Base-by-base conservation (phyloP, 495 filamentous ascomycete species). In the Jackrogersella multiformis region DNA sequence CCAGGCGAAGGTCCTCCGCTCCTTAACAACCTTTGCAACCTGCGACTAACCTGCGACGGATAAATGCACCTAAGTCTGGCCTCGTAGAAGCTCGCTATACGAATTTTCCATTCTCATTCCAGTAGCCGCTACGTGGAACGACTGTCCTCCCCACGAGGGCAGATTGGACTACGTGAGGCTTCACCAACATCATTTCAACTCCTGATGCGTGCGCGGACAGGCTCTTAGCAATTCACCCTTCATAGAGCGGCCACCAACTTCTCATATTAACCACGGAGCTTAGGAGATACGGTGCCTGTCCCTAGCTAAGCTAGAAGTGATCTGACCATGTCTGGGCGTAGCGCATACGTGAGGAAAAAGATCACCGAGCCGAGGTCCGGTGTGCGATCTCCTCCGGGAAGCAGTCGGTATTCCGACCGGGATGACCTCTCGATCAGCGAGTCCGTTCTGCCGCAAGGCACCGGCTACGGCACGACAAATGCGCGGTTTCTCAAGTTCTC, bases 311-410 rank as follows among this genome's bases (percentile, higher is more conserved):
- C 12, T 21, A 20, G 36, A 32, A n/a, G 2, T 26, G 21, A 41
- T 23, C 42, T 46, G n/a, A 77, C 41, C 56, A 85, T 85, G 83
- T 85, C 83, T n/a, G 83, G 83, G 49, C 75, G 83, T 44, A 85
- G 83, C 66, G 83, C 83, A 15, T 79, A 83, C 67, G 82, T 84
- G 60, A 77, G 83, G 56, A 85, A 84, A 69, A 82, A 82, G 75
- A 83, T 80, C 70, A 81, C 78, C 0, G 79, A 81, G 45, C 73
- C 75, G n/a, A 82, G 77, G 66, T 34, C 68, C 4, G 71, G 68
- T 24, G 73, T 71, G 2, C 74, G 69, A 32, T 77, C 76, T 20
- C 61, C 34, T 49, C 45, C 49, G 35, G 64, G 69, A 51, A 74
- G 70, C 44, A 18, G 26, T 44, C 64, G 54, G 9, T 58, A 56